Evolutionary conservation across 805 yeast genomes (phyloP), one percentile per base, ranked within the genome.

Genomic region (Kodamaea restingae): DNA sequence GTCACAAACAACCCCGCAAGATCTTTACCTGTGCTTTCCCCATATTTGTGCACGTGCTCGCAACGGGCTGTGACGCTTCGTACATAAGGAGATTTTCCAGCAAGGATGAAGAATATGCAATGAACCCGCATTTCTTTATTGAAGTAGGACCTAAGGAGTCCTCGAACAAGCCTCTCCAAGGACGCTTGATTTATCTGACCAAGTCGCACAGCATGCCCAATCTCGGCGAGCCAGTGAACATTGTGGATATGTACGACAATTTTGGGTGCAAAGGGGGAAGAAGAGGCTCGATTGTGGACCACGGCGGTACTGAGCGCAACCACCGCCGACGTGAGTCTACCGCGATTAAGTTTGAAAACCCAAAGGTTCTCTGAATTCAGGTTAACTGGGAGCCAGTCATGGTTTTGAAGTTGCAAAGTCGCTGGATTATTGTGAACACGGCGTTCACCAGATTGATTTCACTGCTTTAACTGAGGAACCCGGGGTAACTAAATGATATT

Each of bases 301-400:
- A 12, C 17, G 24, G 22, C 3, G 11, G 20, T 6, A 18, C 15
- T 10, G 15, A 18, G 7, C 29, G 58, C 27, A 58, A 61, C 37
- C 79, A 73, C 47, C 63, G 60, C 26, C 45, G 78, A 32, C 52
- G 75, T 27, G 60, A 68, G n/a, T 64, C 76, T 0, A 65, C 74
- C 30, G 78, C 79, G 0, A 52, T 73, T 48, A 64, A 67, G 24
- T 73, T 73, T 45, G 64, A 65, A 11, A 44, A 58, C 12, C 78
- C 73, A 15, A 57, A 51, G 32, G 15, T 18, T 14, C 10, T 32
- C 5, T 32, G 22, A 37, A 18, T n/a, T 25, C 14, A 21, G 24
- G 24, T 9, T 7, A 21, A 21, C n/a, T n/a, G n/a, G n/a, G n/a
- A n/a, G n/a, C n/a, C n/a, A n/a, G n/a, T n/a, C n/a, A n/a, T n/a